A percentile compares a stretch with the other conserved stretches of the same genome.
These are phyloP conservation scores for Neofusicoccum laricinum DNA, from an alignment of 2,329 filamentous ascomycete species.

Conservation along the genomic window DNA sequence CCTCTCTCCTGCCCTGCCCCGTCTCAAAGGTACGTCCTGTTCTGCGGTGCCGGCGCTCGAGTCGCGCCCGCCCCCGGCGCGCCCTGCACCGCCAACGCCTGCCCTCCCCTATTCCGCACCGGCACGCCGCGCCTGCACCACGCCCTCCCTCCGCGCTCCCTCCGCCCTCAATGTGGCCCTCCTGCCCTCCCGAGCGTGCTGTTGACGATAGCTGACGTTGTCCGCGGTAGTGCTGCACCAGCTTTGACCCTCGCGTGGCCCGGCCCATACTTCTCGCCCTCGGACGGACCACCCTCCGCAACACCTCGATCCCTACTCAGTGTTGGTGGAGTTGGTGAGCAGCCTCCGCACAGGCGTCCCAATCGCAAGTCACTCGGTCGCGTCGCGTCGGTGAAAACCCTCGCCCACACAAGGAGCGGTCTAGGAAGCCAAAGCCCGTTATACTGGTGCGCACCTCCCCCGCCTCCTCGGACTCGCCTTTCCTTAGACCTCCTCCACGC, in stretches of 20 bases:
- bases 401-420: conserved; percentile 15
- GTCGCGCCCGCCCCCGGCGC: conserved; percentile 22
- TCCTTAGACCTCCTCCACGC: conserved; percentile 14
- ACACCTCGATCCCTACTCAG: neutral
- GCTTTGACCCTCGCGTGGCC: conserved; percentile 18
- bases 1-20: conserved; percentile 24
- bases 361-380: conserved; percentile 10
- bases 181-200: neutral
- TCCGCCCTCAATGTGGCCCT: neutral
- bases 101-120: conserved; percentile 34
- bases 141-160: conserved; percentile 18
- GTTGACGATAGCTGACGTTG: conserved; percentile 14
- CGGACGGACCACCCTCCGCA: conserved; percentile 18
- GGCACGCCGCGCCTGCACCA: conserved; percentile 26
- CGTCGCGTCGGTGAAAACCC: conserved; percentile 7
- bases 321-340: conserved; percentile 9
- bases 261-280: conserved; percentile 11
- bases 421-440: conserved; percentile 13
- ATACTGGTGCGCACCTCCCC: conserved; percentile 18
- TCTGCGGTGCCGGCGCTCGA: conserved; percentile 23
- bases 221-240: conserved; percentile 11
- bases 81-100: conserved; percentile 22
- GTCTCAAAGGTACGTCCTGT: conserved; percentile 18
- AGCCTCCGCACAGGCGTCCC: neutral
- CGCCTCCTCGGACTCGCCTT: conserved; percentile 17